Evolutionary conservation across 208 protist species (phyloP).

Genomic region (Leishmania tarentolae): DNA sequence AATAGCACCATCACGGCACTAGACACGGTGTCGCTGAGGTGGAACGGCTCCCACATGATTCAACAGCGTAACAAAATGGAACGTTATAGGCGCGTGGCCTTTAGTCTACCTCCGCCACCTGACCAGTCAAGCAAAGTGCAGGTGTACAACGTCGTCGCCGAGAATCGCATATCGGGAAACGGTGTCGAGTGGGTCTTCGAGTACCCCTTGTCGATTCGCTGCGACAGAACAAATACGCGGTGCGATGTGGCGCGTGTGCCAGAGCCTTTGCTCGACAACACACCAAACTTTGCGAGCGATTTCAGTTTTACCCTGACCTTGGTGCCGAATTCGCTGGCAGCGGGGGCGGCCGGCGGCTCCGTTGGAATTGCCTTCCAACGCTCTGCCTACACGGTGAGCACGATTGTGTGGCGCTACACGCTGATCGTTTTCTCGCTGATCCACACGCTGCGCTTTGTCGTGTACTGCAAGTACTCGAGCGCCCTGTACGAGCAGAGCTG

Average conservation of each 20-base stretch:
- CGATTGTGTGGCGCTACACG: conserved; percentile 68
- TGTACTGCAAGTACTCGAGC: conserved; percentile 63
- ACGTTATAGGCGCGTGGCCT: conserved; percentile 42
- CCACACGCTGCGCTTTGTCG: conserved; percentile 70
- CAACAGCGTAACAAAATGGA: conserved; percentile 32
- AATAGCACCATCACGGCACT: not conserved
- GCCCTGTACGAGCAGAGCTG: conserved; percentile 78
- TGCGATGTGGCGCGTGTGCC: conserved; percentile 37
- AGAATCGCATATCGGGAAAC: conserved; percentile 11
- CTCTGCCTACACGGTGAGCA: conserved; percentile 54
- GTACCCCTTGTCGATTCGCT: conserved; percentile 22
- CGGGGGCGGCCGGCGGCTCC: conserved; percentile 21
- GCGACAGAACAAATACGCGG: conserved; percentile 23
- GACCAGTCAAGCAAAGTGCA: conserved; percentile 11
- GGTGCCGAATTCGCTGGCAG: conserved; percentile 22
- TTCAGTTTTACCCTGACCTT: conserved; percentile 12
- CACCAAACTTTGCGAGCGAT: not conserved
- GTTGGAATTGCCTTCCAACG: conserved; percentile 69
- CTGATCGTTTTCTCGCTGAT: conserved; percentile 65
- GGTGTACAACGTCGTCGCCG: conserved; percentile 18
- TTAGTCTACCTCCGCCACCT: conserved; percentile 39
- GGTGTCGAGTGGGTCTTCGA: conserved; percentile 2
- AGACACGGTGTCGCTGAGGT: conserved; percentile 34
- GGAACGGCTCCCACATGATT: conserved; percentile 31
- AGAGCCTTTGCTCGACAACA: conserved; percentile 26